Percentiles rank a stretch among this genome's conserved stretches.
Evolutionary conservation across 345 rosid species (phyloP).

Genomic region (Triadica sebifera): DNA sequence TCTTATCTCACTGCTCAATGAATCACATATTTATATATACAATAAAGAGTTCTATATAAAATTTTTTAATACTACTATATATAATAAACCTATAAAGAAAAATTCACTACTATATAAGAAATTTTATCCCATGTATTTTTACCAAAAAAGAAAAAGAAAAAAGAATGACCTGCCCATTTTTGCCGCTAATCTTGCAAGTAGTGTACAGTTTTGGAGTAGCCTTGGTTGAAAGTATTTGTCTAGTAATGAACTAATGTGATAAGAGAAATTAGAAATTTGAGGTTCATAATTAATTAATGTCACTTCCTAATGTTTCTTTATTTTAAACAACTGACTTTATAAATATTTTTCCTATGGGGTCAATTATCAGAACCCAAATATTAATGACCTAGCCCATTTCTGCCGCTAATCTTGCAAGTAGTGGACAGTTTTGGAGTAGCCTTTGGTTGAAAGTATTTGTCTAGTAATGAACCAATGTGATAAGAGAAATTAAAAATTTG

Average conservation of each 20-base stretch:
- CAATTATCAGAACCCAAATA: too few relatives aligned
- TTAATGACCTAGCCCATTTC: neutral
- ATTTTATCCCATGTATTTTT: too few relatives aligned
- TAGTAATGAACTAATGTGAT: too few relatives aligned
- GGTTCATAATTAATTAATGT: neutral
- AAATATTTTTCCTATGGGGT: neutral
- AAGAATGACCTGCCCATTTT: neutral
- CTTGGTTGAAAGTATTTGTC: neutral
- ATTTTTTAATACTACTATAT: too few relatives aligned
- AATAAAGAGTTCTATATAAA: too few relatives aligned
- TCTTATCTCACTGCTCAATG: too few relatives aligned
- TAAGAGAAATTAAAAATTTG: neutral
- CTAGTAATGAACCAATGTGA: too few relatives aligned
- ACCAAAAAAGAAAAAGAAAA: neutral
- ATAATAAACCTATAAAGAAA: too few relatives aligned
- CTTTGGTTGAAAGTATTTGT: neutral
- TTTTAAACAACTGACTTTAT: neutral
- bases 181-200: neutral
- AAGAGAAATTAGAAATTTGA: neutral
- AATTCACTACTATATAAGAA: too few relatives aligned
- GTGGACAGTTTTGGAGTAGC: neutral
- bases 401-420: neutral
- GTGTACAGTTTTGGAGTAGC: neutral
- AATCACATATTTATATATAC: too few relatives aligned
- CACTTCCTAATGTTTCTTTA: neutral